A percentile compares a stretch with the other conserved stretches of the same genome.
phyloP scores from a whole-genome alignment of 2,329 filamentous ascomycete genomes.

The Alternaria atra region DNA sequence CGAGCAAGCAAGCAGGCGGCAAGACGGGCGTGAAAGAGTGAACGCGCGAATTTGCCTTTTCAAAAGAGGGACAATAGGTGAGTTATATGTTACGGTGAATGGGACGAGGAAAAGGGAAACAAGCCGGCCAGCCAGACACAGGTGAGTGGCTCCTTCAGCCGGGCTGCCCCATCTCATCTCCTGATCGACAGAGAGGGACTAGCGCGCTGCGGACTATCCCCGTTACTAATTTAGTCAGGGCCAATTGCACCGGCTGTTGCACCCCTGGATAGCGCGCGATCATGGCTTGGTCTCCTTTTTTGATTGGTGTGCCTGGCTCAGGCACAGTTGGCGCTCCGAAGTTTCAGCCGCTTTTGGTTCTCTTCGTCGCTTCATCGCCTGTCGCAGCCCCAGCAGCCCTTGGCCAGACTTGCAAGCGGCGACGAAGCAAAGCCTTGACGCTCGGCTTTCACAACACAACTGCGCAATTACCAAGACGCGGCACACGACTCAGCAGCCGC shows the following conservation, averaged over 20 bases:
- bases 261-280: constrained; percentile 11
- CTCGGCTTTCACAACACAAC: constrained; percentile 7
- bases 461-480: constrained; percentile 2
- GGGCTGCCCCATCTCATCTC: constrained; percentile 39
- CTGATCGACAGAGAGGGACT: constrained; percentile 22
- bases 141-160: constrained; percentile 28
- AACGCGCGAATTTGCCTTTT: constrained; percentile 47
- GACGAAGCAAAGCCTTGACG: constrained; percentile 19
- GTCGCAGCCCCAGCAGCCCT: constrained; percentile 30
- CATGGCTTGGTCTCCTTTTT: constrained; percentile 3
- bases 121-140: constrained; percentile 32
- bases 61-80: constrained; percentile 33
- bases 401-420: constrained; percentile 20
- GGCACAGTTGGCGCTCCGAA: constrained; percentile 29
- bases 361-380: constrained; percentile 23
- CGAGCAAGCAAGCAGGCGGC: constrained; percentile 24
- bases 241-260: constrained; percentile 40
- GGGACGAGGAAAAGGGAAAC: constrained; percentile 31
- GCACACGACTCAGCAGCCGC: constrained; percentile 1
- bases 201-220: constrained; percentile 29
- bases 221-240: constrained; percentile 32
- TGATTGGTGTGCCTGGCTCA: constrained; percentile 48
- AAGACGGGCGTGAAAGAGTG: constrained; percentile 51
- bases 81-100: constrained; percentile 40
- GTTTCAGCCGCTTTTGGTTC: constrained; percentile 22